Conservation (phyloP, 148 eudicot genomes). For the Rhododendron molle region DNA sequence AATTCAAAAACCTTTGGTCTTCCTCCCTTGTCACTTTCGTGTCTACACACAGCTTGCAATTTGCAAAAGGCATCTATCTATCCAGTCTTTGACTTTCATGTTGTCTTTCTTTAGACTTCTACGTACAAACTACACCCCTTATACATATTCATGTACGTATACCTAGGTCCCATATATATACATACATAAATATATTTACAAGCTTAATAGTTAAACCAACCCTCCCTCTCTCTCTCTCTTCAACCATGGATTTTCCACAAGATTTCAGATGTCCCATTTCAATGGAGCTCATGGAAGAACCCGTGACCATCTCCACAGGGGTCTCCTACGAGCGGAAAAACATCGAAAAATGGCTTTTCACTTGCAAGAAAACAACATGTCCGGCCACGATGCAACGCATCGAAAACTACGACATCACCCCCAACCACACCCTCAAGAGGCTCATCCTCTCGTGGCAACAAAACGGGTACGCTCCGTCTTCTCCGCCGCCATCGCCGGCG, state of each 20-base stretch:
- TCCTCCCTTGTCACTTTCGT: background rate
- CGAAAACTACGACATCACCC: slow-evolving; percentile 26
- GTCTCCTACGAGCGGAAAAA: slow-evolving; percentile 43
- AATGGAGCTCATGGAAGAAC: slow-evolving; percentile 57
- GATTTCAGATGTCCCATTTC: slow-evolving; percentile 58
- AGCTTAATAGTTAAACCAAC: background rate
- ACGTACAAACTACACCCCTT: background rate
- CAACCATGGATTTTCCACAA: slow-evolving; percentile 34
- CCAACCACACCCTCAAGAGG: slow-evolving; percentile 48
- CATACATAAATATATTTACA: background rate
- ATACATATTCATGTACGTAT: background rate
- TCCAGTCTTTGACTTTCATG: slow-evolving; percentile 17
- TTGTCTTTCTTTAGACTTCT: slow-evolving; percentile 2
- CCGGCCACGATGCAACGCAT: slow-evolving; percentile 46
- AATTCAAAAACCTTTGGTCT: background rate
- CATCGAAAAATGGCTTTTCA: slow-evolving; percentile 43
- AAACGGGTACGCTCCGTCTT: background rate
- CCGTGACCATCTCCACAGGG: slow-evolving; percentile 52
- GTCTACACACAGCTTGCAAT: background rate
- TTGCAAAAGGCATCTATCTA: background rate
- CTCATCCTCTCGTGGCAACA: slow-evolving; percentile 35
- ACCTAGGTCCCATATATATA: background rate
- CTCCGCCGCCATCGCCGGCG: background rate
- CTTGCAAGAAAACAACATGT: slow-evolving; percentile 37
- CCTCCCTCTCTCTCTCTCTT: background rate